phyloP scores from a whole-genome alignment of 2,329 filamentous ascomycete genomes.

The Penicillium palitans region DNA sequence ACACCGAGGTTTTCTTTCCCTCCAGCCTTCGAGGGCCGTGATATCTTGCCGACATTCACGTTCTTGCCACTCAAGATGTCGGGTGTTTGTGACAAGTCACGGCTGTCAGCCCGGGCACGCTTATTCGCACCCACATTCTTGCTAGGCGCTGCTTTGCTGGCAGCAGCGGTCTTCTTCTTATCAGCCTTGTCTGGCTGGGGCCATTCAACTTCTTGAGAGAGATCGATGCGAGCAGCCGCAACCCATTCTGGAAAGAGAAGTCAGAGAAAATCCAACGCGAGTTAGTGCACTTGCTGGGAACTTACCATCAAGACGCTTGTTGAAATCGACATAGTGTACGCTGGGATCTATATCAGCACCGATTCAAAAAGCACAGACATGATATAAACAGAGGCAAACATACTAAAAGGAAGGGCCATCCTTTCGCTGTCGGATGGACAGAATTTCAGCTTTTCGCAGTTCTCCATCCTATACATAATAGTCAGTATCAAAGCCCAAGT shows the following conservation, averaged over 20 bases:
- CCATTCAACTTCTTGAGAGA: slow-evolving; percentile 92
- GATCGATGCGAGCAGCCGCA: slow-evolving; percentile 75
- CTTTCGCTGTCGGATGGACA: slow-evolving; percentile 90
- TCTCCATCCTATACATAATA: slow-evolving; percentile 64
- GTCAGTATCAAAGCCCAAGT: slow-evolving; percentile 11
- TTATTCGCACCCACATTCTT: slow-evolving; percentile 59
- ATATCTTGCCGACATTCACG: slow-evolving; percentile 46
- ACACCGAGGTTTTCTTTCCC: slow-evolving; percentile 62
- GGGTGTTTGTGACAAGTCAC: slow-evolving; percentile 59
- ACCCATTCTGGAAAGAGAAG: slow-evolving; percentile 77
- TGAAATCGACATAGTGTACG: slow-evolving; percentile 98
- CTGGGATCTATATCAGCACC: slow-evolving; percentile 32
- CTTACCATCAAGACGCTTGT: slow-evolving; percentile 71
- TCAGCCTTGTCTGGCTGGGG: slow-evolving; percentile 87
- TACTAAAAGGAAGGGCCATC: slow-evolving; percentile 83
- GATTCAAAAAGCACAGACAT: neutral
- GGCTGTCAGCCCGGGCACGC: slow-evolving; percentile 47
- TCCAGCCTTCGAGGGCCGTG: slow-evolving; percentile 56
- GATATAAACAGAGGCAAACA: slow-evolving; percentile 16
- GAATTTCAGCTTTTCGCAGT: slow-evolving; percentile 86
- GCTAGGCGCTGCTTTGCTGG: slow-evolving; percentile 53
- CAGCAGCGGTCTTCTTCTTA: slow-evolving; percentile 70
- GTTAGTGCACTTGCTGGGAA: neutral
- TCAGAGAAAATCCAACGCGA: slow-evolving; percentile 19
- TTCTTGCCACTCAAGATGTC: slow-evolving; percentile 53